These are phyloP conservation scores for Vigna trinervia DNA, from an alignment of 306 rosid genomes.

Conservation along the genomic window DNA sequence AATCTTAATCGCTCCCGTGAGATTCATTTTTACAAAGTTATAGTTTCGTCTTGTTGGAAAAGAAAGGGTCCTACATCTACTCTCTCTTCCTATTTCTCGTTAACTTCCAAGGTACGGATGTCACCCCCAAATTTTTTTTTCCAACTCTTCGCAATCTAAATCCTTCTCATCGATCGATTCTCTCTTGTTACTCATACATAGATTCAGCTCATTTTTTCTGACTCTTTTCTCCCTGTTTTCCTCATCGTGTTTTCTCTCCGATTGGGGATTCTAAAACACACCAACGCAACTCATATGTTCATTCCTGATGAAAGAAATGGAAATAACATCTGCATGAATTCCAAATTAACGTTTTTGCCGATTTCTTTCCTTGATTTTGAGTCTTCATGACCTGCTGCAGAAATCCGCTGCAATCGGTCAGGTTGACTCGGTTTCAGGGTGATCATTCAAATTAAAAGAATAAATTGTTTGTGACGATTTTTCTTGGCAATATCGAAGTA, in stretches of 20 bases:
- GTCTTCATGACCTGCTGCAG: constrained; percentile 4
- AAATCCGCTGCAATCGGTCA: not conserved
- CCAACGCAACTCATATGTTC: not conserved
- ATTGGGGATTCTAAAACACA: not conserved
- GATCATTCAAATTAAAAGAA: not conserved
- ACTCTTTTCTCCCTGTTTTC: not conserved
- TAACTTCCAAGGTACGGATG: constrained; percentile 38
- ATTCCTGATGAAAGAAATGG: not conserved
- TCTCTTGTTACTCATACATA: not conserved
- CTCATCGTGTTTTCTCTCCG: not conserved
- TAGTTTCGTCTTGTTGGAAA: not conserved
- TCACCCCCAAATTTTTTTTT: not conserved
- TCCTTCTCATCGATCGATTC: not conserved
- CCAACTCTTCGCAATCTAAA: not conserved
- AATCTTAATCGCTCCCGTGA: not conserved
- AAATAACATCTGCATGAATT: not conserved
- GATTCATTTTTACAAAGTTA: not conserved
- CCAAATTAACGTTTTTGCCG: not conserved
- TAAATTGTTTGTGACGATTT: not conserved
- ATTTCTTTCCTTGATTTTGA: constrained; percentile 21
- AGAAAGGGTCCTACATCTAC: not conserved
- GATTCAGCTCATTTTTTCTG: not conserved
- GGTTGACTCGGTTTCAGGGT: constrained; percentile 25
- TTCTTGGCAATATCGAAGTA: not conserved
- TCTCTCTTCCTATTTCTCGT: constrained; percentile 19